A percentile compares a stretch with the other conserved stretches of the same genome.
phyloP scores from a whole-genome alignment of 2,329 filamentous ascomycete genomes.

The Monosporascus sp. region DNA sequence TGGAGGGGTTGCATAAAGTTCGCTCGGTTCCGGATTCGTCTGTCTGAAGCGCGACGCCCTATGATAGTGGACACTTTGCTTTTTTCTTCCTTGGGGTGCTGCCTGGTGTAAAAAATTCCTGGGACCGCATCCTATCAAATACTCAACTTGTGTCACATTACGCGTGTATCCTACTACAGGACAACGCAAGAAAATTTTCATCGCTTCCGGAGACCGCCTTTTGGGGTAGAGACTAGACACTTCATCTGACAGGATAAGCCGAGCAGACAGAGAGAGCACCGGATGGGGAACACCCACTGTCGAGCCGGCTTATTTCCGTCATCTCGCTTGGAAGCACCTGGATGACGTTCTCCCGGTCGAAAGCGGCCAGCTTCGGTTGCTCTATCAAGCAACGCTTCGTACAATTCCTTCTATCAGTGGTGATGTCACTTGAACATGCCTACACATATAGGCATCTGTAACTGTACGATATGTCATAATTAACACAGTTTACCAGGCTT shows the following conservation, averaged over 20 bases:
- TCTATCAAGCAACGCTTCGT: neutral
- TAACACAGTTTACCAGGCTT: too few species aligned
- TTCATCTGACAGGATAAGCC: too few species aligned
- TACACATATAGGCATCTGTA: neutral
- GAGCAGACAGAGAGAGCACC: too few species aligned
- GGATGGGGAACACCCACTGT: too few species aligned
- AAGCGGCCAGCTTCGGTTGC: too few species aligned
- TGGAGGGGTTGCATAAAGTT: neutral
- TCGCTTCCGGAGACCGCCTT: too few species aligned
- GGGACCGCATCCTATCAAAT: too few species aligned
- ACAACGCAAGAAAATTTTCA: too few species aligned
- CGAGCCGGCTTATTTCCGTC: neutral
- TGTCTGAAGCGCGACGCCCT: neutral
- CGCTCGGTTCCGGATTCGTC: neutral
- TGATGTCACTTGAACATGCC: neutral
- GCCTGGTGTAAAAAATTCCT: neutral
- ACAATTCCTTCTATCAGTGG: neutral
- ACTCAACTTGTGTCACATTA: too few species aligned
- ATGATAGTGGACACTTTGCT: neutral
- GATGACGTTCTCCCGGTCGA: neutral
- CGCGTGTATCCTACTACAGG: too few species aligned
- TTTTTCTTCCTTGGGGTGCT: neutral
- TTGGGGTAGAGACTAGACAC: too few species aligned
- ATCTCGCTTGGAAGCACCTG: neutral
- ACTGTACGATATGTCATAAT: too few species aligned